Evolutionary conservation across 108 stramenopile species (phyloP).

Genomic region (Conticribra guillardii): DNA sequence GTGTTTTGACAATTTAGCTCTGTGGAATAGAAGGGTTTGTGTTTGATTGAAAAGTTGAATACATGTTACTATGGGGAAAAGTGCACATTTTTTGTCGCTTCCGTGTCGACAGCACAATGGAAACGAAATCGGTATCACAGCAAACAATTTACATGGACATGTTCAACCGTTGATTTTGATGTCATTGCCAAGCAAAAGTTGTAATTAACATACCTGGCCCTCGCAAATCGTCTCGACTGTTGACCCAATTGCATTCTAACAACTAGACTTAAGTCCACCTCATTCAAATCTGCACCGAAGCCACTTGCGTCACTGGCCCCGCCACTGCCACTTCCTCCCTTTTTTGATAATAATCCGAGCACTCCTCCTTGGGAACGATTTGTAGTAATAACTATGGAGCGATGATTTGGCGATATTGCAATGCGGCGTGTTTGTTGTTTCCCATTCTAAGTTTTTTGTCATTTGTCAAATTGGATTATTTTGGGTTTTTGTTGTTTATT

Average conservation of each 20-base stretch:
- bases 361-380: constrained; percentile 50
- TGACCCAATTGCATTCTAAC: constrained; percentile 72
- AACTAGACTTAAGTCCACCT: constrained; percentile 65
- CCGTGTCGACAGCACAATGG: too few species aligned
- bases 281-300: constrained; percentile 25
- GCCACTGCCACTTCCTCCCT: background rate
- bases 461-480: too few species aligned
- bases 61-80: too few species aligned
- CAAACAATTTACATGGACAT: too few species aligned
- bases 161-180: too few species aligned
- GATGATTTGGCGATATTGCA: constrained; percentile 65
- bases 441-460: constrained; percentile 62
- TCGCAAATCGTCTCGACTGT: constrained; percentile 64
- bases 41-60: too few species aligned
- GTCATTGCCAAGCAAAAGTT: background rate
- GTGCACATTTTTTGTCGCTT: too few species aligned
- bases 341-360: constrained; percentile 43
- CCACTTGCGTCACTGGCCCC: background rate
- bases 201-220: constrained; percentile 38
- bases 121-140: too few species aligned
- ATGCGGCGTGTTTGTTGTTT: constrained; percentile 76
- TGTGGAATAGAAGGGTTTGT: too few species aligned
- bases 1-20: background rate
- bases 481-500: background rate
- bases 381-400: constrained; percentile 65